Conservation (phyloP, 352 stramenopile species). For the Globisporangium abappressorium region DNA sequence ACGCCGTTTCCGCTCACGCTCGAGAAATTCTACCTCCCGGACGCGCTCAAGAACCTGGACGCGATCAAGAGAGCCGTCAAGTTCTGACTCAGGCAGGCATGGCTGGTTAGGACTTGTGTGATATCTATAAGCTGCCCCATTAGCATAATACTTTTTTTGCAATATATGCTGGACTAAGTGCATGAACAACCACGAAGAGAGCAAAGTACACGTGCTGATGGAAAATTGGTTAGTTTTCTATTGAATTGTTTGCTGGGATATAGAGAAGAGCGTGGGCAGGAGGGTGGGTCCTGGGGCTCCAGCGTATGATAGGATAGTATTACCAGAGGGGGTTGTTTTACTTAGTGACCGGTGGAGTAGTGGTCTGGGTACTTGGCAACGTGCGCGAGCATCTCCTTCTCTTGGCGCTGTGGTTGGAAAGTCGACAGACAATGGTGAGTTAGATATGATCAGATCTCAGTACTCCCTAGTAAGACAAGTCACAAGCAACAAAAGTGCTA, state of each 20-base stretch:
- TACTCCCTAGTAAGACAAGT: too few species aligned
- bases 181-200: not conserved
- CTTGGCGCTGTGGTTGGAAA: conserved; percentile 80
- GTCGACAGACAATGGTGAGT: not conserved
- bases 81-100: not conserved
- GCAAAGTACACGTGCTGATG: not conserved
- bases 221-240: conserved; percentile 6
- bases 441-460: not conserved
- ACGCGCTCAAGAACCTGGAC: conserved; percentile 94
- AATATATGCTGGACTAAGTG: not conserved
- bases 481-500: not conserved
- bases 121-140: not conserved
- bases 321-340: not conserved
- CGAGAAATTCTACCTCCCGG: conserved; percentile 95
- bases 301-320: not conserved
- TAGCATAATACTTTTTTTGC: not conserved
- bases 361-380: conserved; percentile 92
- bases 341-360: conserved; percentile 64
- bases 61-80: conserved; percentile 85
- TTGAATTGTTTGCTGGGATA: conserved; percentile 3
- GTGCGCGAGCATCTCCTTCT: conserved; percentile 89
- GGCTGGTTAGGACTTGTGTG: not conserved
- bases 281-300: not conserved
- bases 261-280: too few species aligned
- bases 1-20: conserved; percentile 97